Evolutionary conservation across 1,284 basidiomycete species (phyloP).

Genomic region (Rhodotorula sp.): DNA sequence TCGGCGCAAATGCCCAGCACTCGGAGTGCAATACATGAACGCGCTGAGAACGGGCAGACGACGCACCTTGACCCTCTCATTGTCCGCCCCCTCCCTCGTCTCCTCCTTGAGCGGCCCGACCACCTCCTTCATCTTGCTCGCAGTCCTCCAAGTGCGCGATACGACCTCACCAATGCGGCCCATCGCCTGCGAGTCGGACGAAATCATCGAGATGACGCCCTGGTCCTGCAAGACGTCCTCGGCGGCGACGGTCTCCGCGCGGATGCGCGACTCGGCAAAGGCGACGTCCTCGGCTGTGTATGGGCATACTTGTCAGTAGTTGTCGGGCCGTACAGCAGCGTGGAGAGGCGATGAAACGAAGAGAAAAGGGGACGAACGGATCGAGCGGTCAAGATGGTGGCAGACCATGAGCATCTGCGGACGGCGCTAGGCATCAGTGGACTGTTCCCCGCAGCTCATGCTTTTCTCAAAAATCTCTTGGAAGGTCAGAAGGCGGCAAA

Average conservation of each 20-base stretch:
- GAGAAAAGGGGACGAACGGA: constrained; percentile 50
- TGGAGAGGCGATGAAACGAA: constrained; percentile 45
- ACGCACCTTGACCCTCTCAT: constrained; percentile 83
- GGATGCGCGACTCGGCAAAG: constrained; percentile 96
- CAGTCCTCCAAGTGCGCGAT: constrained; percentile 92
- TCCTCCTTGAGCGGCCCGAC: constrained; percentile 67
- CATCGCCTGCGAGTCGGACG: constrained; percentile 96
- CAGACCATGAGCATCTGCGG: constrained; percentile 91
- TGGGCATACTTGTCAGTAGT: background rate
- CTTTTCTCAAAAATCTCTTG: background rate
- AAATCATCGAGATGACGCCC: constrained; percentile 94
- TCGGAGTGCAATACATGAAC: too few relatives aligned
- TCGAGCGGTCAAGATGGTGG: constrained; percentile 84
- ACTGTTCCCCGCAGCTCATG: too few relatives aligned
- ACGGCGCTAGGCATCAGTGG: background rate
- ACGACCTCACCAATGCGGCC: constrained; percentile 90
- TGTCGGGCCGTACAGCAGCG: constrained; percentile 47
- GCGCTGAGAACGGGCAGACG: background rate
- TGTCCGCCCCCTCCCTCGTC: constrained; percentile 72
- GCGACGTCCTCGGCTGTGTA: constrained; percentile 78
- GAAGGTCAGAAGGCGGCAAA: background rate
- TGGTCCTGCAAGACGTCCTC: constrained; percentile 95
- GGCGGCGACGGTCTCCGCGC: constrained; percentile 94
- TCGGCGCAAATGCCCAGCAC: too few relatives aligned
- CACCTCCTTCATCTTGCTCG: constrained; percentile 86